Conservation (phyloP, 2,329 filamentous ascomycete species). For the Fusarium foetens region DNA sequence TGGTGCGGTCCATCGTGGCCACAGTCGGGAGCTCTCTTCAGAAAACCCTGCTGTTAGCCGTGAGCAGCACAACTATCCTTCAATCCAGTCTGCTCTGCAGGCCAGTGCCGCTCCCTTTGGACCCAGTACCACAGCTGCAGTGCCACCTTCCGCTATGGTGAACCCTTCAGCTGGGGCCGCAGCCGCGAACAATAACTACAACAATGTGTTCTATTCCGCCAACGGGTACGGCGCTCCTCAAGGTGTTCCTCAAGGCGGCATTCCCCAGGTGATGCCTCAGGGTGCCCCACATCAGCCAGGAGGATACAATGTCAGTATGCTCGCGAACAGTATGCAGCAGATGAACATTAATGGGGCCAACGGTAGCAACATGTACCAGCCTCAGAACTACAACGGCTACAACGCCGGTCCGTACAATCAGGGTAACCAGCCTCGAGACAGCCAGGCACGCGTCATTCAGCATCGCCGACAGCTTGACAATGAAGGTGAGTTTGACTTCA, state of each 20-base stretch:
- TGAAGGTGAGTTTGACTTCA: conserved; percentile 63
- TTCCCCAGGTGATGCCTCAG: conserved; percentile 17
- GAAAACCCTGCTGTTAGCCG: conserved; percentile 56
- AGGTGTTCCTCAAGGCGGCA: conserved; percentile 26
- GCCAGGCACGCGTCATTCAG: conserved; percentile 79
- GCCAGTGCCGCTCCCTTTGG: conserved; percentile 83
- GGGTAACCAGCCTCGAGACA: conserved; percentile 72
- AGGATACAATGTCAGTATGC: conserved; percentile 56
- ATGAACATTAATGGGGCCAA: conserved; percentile 65
- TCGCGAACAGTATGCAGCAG: conserved; percentile 75
- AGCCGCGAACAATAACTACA: conserved; percentile 45
- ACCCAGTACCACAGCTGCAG: conserved; percentile 58
- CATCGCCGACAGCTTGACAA: conserved; percentile 79
- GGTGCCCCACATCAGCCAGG: conserved; percentile 42
- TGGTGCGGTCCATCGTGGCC: conserved; percentile 71
- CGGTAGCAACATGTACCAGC: conserved; percentile 60
- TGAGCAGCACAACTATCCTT: conserved; percentile 64
- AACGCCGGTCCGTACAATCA: conserved; percentile 60
- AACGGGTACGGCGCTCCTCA: conserved; percentile 47
- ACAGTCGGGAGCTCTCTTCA: conserved; percentile 76
- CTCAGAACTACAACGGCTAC: conserved; percentile 69
- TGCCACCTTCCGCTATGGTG: conserved; percentile 43
- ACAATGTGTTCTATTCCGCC: conserved; percentile 48
- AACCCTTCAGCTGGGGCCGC: conserved; percentile 41
- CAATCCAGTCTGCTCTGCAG: conserved; percentile 78